These are phyloP conservation scores for Lotmaria passim DNA, from an alignment of 208 protist species.

Conservation along the genomic window DNA sequence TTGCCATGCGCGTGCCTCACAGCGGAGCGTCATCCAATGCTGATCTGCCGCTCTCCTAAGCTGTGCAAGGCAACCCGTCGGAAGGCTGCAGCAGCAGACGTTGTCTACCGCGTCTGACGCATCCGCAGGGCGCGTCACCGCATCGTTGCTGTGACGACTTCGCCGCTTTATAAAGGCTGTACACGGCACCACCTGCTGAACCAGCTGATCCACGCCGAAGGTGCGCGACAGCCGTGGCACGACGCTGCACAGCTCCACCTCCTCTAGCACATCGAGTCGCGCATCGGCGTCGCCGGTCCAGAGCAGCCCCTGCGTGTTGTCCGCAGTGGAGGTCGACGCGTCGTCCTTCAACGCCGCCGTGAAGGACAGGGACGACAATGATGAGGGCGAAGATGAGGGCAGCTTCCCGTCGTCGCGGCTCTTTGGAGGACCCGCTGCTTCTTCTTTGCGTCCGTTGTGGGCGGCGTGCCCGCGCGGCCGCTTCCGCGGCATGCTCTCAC, in stretches of 20 bases:
- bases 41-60: slow-evolving; percentile 6
- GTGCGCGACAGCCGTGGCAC: slow-evolving; percentile 63
- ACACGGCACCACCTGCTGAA: slow-evolving; percentile 71
- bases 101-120: not conserved
- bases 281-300: slow-evolving; percentile 31
- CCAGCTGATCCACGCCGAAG: slow-evolving; percentile 52
- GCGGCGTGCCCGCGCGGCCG: not conserved
- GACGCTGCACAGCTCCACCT: slow-evolving; percentile 69
- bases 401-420: too few species aligned
- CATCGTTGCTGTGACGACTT: not conserved
- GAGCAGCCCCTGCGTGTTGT: not conserved
- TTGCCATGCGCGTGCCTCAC: too few species aligned
- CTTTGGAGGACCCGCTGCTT: too few species aligned
- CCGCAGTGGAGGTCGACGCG: too few species aligned
- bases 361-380: too few species aligned
- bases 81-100: not conserved
- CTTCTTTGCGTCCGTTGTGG: not conserved
- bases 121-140: not conserved
- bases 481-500: slow-evolving; percentile 3
- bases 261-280: slow-evolving; percentile 56
- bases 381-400: too few species aligned
- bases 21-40: not conserved
- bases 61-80: slow-evolving; percentile 1
- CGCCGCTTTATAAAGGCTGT: slow-evolving; percentile 13
- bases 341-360: too few species aligned